A percentile compares a stretch with the other conserved stretches of the same genome.
These are phyloP conservation scores for Fusarium cyanostomum DNA, from an alignment of 2,329 filamentous ascomycete genomes.

Conservation along the genomic window DNA sequence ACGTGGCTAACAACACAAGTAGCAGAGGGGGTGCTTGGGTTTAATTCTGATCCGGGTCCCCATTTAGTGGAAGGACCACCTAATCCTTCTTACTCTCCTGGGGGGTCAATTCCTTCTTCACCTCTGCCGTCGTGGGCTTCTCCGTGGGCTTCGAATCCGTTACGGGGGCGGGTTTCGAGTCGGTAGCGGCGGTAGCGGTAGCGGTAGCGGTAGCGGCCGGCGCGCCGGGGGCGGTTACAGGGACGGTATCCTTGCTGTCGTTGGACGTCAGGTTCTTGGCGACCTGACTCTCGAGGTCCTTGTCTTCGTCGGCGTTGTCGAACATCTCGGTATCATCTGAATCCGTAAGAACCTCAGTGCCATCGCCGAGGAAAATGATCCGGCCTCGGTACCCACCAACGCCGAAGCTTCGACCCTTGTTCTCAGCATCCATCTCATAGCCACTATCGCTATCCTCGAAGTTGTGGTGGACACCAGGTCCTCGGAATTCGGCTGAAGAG, in stretches of 20 bases:
- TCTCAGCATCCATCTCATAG: constrained; percentile 79
- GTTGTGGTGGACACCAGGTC: constrained; percentile 82
- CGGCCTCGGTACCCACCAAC: constrained; percentile 79
- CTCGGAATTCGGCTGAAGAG: constrained; percentile 79
- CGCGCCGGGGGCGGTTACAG: constrained; percentile 35
- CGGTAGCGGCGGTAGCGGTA: constrained; percentile 34
- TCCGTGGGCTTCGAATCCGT: constrained; percentile 35
- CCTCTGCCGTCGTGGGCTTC: constrained; percentile 34
- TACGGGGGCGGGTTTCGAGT: constrained; percentile 40
- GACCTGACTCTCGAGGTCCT: constrained; percentile 86
- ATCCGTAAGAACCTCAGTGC: constrained; percentile 89
- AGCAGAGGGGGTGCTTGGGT: constrained; percentile 7
- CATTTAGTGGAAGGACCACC: constrained; percentile 41
- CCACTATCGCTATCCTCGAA: constrained; percentile 82
- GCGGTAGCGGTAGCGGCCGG: constrained; percentile 28
- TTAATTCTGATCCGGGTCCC: constrained; percentile 30
- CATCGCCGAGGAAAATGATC: constrained; percentile 95
- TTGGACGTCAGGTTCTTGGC: constrained; percentile 61
- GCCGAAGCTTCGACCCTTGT: constrained; percentile 69
- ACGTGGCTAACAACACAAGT: constrained; percentile 30
- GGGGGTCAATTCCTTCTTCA: constrained; percentile 39
- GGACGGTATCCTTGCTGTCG: constrained; percentile 36
- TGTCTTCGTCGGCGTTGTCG: constrained; percentile 84
- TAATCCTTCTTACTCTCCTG: constrained; percentile 51
- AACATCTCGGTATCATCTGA: constrained; percentile 94